phyloP scores from a whole-genome alignment of 148 eudicot genomes.

The Rheum nobile region DNA sequence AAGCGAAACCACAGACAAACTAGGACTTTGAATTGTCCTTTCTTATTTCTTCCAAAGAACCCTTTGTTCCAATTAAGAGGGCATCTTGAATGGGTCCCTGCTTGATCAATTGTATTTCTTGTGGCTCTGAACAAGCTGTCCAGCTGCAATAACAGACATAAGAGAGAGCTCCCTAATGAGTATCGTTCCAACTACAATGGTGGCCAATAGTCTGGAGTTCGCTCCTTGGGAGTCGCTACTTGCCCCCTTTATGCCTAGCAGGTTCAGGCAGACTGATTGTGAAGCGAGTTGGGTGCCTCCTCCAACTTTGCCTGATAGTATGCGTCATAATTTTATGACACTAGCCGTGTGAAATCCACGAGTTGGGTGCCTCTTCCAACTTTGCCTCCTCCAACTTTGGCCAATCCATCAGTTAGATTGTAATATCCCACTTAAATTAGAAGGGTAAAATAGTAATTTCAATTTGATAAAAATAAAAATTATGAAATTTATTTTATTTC shows the following conservation, averaged over 20 bases:
- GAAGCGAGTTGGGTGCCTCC: conserved; percentile 34
- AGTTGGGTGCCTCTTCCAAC: too few species aligned
- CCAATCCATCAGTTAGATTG: too few species aligned
- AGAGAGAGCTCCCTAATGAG: conserved; percentile 30
- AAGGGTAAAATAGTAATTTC: too few species aligned
- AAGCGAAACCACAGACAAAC: too few species aligned
- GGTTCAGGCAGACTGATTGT: conserved; percentile 30
- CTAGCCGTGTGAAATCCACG: too few species aligned
- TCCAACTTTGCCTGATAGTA: conserved; percentile 32
- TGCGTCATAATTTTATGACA: too few species aligned
- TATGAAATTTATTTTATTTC: too few species aligned
- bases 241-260: conserved; percentile 29
- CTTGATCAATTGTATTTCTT: conserved; percentile 36
- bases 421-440: too few species aligned
- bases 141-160: conserved; percentile 31
- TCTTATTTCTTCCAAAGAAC: too few species aligned
- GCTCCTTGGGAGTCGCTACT: conserved; percentile 19
- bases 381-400: too few species aligned
- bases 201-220: conserved; percentile 28
- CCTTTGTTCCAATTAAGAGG: conserved; percentile 4
- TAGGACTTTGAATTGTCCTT: too few species aligned
- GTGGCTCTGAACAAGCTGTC: conserved; percentile 31
- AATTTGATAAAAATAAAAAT: too few species aligned
- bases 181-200: conserved; percentile 27
- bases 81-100: conserved; percentile 15